These are phyloP conservation scores for Firmiana major DNA, from an alignment of 345 rosid genomes.

Conservation along the genomic window DNA sequence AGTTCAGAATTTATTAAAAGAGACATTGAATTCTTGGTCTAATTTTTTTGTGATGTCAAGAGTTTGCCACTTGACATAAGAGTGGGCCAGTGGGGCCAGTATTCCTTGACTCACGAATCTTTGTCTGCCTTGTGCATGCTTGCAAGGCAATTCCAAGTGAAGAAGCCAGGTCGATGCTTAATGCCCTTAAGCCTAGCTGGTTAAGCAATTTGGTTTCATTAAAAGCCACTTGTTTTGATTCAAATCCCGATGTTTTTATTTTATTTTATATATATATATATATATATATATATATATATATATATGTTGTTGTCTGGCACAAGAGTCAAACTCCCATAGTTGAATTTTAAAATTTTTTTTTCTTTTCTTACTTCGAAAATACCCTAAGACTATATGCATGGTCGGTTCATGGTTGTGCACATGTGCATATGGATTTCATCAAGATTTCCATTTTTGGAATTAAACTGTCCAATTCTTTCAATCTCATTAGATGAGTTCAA, in stretches of 20 bases:
- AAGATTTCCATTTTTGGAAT: too few species aligned
- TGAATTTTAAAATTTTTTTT: neutral
- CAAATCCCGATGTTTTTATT: constrained; percentile 30
- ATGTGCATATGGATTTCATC: neutral
- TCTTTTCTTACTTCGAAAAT: neutral
- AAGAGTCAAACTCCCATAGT: constrained; percentile 25
- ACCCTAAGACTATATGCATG: neutral
- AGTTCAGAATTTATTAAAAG: neutral
- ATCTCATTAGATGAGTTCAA: neutral
- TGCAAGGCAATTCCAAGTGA: constrained; percentile 19
- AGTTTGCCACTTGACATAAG: neutral
- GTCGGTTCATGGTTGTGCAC: neutral
- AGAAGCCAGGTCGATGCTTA: constrained; percentile 15
- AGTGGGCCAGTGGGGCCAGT: constrained; percentile 38
- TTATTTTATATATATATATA: too few species aligned
- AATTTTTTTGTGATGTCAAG: neutral
- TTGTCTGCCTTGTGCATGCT: constrained; percentile 70
- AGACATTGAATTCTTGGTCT: neutral
- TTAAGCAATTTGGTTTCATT: neutral
- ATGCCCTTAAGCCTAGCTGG: constrained; percentile 12
- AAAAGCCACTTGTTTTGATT: neutral
- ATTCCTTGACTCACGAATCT: constrained; percentile 83
- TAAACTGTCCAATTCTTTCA: neutral
- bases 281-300: too few species aligned
- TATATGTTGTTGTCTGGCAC: constrained; percentile 28